Percentiles rank a stretch among this genome's conserved stretches.
Conservation (phyloP, 805 yeast genomes). For the Saturnispora diversa region DNA sequence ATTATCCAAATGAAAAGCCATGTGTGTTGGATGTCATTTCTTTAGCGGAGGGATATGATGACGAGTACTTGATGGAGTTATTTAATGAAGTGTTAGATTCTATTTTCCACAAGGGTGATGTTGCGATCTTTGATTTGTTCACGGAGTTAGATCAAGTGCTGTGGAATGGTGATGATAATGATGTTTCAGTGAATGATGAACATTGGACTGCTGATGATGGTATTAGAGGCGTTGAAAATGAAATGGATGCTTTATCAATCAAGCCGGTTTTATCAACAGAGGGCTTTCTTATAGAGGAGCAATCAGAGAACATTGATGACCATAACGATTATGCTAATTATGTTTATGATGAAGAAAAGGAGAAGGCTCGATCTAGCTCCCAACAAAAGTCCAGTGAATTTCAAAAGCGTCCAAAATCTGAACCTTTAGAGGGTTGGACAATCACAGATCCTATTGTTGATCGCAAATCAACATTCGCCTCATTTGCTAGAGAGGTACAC, state of each 20-base stretch:
- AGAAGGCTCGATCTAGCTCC: constrained; percentile 18
- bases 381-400: constrained; percentile 6
- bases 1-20: constrained; percentile 65
- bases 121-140: constrained; percentile 72
- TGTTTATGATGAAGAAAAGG: constrained; percentile 24
- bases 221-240: neutral
- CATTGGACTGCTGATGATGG: constrained; percentile 20
- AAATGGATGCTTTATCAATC: neutral
- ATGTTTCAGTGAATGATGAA: constrained; percentile 21
- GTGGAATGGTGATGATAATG: constrained; percentile 30
- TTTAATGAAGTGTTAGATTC: constrained; percentile 46
- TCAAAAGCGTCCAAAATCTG: constrained; percentile 16
- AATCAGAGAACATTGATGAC: constrained; percentile 5
- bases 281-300: too few species aligned
- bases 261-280: too few species aligned
- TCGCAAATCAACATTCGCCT: constrained; percentile 80
- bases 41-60: constrained; percentile 29
- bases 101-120: constrained; percentile 52
- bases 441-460: constrained; percentile 72
- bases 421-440: constrained; percentile 66
- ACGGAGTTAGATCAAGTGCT: constrained; percentile 55
- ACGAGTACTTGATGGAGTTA: constrained; percentile 39
- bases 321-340: constrained; percentile 3
- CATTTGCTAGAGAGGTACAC: constrained; percentile 54
- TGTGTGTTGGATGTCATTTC: constrained; percentile 47